These are phyloP conservation scores for Trypanosoma theileri DNA, from an alignment of 208 protist species.

Conservation along the genomic window DNA sequence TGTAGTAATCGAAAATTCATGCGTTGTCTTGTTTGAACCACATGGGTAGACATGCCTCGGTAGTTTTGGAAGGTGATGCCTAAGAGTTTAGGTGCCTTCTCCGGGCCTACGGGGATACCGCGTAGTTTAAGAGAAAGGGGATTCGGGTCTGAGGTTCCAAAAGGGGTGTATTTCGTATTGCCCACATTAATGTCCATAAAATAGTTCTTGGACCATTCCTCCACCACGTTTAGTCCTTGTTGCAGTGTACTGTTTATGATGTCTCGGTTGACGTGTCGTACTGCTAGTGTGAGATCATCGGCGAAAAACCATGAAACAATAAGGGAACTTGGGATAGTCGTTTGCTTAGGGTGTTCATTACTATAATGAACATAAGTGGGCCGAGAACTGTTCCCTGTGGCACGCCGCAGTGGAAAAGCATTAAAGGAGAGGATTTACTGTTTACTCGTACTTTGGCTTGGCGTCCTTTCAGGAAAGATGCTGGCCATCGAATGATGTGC, in stretches of 20 bases:
- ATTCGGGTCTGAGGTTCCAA: not conserved
- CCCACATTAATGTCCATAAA: conserved; percentile 21
- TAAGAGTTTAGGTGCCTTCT: not conserved
- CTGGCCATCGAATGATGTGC: conserved; percentile 1
- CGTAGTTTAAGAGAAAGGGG: conserved; percentile 4
- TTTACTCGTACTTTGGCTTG: not conserved
- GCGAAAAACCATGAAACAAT: conserved; percentile 26
- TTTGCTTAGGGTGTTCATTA: conserved; percentile 23
- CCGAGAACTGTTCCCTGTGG: conserved; percentile 32
- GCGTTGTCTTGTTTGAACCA: not conserved
- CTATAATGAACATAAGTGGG: conserved; percentile 32
- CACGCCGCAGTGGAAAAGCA: conserved; percentile 15
- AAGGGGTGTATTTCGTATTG: conserved; percentile 27
- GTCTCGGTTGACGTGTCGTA: not conserved
- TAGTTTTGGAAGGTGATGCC: not conserved
- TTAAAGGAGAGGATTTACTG: not conserved
- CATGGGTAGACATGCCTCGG: not conserved
- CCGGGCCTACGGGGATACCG: not conserved
- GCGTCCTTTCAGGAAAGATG: not conserved
- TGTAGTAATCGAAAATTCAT: not conserved
- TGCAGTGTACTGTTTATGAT: conserved; percentile 16
- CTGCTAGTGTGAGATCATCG: conserved; percentile 20
- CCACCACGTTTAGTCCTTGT: conserved; percentile 10
- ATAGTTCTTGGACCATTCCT: conserved; percentile 12
- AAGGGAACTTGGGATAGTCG: conserved; percentile 1